Base-by-base conservation (phyloP, 2,329 filamentous ascomycete genomes). In the Lachnellula hyalina region DNA sequence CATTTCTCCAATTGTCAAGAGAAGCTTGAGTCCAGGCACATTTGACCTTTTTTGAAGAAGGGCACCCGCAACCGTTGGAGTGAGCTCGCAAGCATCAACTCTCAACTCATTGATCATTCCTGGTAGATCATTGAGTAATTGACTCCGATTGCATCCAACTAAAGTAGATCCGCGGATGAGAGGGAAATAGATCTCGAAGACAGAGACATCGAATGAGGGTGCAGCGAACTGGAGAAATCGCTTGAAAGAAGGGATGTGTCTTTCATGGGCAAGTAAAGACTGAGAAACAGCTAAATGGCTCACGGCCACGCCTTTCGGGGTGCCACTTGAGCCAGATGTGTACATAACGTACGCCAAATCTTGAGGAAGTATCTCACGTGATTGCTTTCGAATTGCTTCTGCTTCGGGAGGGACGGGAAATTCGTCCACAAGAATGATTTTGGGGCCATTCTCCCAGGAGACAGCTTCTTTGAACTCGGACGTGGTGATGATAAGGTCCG, bases 151-250 rank as follows among this genome's bases (percentile, higher is more conserved):
- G 61, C 86, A 90, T 53, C 83, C 81, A 47, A 93, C 82, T 2
- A 96, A 74, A 0, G 90, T 96, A 21, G 75, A 75, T 2, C 87
- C 87, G 54, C 90, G 78, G 58, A 85, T 86, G 15, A 92, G 74
- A 0, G 92, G 88, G 61, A 96, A 96, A 76, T 96, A 96, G 6
- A 95, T 92, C 68, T 96, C 92, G 68, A 96, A 96, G 5, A 96
- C 86, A 0, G 90, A 96, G 7, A 96, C 92, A 70, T 96, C 92
- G 68, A 96, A 96, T 0, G 91, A 96, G 0, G 92, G 90, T 3
- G 90, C 87, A 4, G 92, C 92, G 69, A 96, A 96, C 68, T 96
- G 92, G 0, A 96, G 79, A 68, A 96, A 96, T 46, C 90, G 82
- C 15, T 76, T 76, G 67, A 96, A 96, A 0, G 51, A 40, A 2